phyloP scores from a whole-genome alignment of 2,329 filamentous ascomycete genomes.

The Neonectria punicea region DNA sequence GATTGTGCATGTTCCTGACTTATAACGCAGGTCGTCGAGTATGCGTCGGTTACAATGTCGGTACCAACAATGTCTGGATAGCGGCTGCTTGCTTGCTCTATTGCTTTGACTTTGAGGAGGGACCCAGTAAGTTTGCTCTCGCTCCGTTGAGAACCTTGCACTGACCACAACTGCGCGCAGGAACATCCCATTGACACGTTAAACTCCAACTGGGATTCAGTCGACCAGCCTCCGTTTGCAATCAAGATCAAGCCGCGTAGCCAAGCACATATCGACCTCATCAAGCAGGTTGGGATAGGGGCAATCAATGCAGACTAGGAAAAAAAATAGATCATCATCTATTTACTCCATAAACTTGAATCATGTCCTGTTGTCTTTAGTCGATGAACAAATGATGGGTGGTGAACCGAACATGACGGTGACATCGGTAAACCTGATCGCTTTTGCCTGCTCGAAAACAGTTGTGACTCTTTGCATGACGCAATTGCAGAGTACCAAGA shows the following conservation, averaged over 20 bases:
- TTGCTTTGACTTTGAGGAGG: conserved; percentile 4
- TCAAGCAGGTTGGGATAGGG: neutral
- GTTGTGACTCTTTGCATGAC: no score
- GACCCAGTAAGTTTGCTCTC: neutral
- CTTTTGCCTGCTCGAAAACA: no score
- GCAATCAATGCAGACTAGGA: neutral
- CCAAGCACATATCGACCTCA: neutral
- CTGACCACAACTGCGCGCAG: neutral
- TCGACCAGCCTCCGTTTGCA: neutral
- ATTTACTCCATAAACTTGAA: no score
- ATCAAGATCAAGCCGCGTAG: conserved; percentile 3
- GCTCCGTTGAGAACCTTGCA: neutral
- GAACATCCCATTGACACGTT: neutral
- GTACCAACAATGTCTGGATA: conserved; percentile 4
- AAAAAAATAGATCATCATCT: neutral
- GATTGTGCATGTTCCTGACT: neutral
- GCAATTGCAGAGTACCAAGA: no score
- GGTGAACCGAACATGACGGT: no score
- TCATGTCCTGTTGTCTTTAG: no score
- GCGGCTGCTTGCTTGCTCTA: conserved; percentile 1
- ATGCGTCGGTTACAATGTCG: conserved; percentile 12
- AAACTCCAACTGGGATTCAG: neutral
- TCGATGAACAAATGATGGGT: no score
- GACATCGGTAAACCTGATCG: no score
- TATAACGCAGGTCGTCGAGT: neutral